Conservation (phyloP, 2,329 filamentous ascomycete species). For the Seiridium cupressi region DNA sequence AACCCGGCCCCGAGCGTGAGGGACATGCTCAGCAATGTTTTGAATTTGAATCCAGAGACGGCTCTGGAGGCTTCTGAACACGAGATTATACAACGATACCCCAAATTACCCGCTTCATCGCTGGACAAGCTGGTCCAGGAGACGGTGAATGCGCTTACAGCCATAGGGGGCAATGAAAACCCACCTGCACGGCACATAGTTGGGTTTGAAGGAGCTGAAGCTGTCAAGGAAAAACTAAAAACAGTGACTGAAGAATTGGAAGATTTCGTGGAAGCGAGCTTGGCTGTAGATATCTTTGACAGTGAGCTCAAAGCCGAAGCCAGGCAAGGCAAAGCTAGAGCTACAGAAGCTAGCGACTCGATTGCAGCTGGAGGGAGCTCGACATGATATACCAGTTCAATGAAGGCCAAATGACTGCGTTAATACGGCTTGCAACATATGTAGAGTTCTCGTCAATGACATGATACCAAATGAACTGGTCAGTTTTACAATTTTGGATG, state of each 20-base stretch:
- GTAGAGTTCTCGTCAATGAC: no score
- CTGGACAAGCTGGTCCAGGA: slow-evolving; percentile 77
- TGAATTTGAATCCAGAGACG: slow-evolving; percentile 74
- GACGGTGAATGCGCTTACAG: slow-evolving; percentile 85
- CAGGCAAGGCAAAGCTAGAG: slow-evolving; percentile 30
- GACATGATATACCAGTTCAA: not conserved
- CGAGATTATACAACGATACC: slow-evolving; percentile 67
- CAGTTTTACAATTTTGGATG: no score
- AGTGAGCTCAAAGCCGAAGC: slow-evolving; percentile 53
- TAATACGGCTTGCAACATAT: no score
- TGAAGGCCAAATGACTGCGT: no score
- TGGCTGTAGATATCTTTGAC: slow-evolving; percentile 75
- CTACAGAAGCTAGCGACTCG: not conserved
- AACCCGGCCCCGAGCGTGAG: slow-evolving; percentile 79
- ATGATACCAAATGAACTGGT: no score
- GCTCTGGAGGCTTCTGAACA: slow-evolving; percentile 36
- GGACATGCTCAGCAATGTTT: slow-evolving; percentile 76
- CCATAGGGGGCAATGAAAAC: slow-evolving; percentile 94
- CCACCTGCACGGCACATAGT: slow-evolving; percentile 93
- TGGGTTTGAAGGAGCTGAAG: slow-evolving; percentile 80
- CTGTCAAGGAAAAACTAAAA: slow-evolving; percentile 94
- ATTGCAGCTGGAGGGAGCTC: not conserved
- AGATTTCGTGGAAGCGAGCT: slow-evolving; percentile 89
- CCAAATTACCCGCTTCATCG: slow-evolving; percentile 65
- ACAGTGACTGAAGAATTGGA: slow-evolving; percentile 95